These are phyloP conservation scores for Yarrowia galli DNA, from an alignment of 1,139 yeast genomes.

Conservation along the genomic window DNA sequence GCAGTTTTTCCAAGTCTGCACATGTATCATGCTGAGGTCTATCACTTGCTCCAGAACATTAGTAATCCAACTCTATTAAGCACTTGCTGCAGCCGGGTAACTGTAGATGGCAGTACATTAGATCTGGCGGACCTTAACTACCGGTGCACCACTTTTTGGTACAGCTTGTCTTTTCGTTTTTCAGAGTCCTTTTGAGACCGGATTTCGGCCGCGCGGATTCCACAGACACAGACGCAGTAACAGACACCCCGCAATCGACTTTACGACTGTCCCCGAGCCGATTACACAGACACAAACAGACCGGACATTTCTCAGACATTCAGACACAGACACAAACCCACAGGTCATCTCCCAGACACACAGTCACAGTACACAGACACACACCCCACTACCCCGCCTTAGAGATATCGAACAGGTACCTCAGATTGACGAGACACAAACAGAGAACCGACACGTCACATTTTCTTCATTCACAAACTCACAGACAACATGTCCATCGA, in stretches of 20 bases:
- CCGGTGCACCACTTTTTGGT: constrained; percentile 3
- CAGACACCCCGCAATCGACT: not conserved
- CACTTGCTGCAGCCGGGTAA: constrained; percentile 33
- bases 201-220: not conserved
- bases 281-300: not conserved
- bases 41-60: not conserved
- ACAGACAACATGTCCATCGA: constrained; percentile 27
- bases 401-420: not conserved
- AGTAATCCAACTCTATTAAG: constrained; percentile 9
- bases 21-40: not conserved
- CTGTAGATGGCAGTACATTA: constrained; percentile 4
- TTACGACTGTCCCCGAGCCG: not conserved
- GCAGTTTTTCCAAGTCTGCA: not conserved
- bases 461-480: not conserved
- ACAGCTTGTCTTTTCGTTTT: not conserved
- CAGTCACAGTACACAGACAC: not conserved
- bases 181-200: not conserved
- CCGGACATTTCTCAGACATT: not conserved
- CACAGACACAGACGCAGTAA: not conserved
- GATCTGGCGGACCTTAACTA: constrained; percentile 12
- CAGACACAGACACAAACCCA: not conserved
- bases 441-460: not conserved
- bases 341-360: not conserved
- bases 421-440: not conserved
- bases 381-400: not conserved